Conservation (phyloP, 306 rosid species). For the Quercus cerris region DNA sequence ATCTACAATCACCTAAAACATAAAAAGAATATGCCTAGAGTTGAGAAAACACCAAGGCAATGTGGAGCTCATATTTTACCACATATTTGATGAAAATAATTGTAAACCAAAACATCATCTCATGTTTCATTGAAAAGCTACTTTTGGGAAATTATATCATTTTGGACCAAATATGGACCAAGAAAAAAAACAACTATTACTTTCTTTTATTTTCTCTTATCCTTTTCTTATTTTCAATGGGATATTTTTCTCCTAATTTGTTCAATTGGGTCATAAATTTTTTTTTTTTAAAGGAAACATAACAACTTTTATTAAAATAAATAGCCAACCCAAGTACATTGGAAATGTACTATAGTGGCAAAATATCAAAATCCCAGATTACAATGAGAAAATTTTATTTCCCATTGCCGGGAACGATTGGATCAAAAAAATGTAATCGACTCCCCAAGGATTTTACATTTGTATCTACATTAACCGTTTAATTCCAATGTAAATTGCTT, state of each 20-base stretch:
- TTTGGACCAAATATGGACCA: conserved; percentile 4
- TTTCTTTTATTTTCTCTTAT: not conserved
- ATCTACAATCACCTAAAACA: conserved; percentile 54
- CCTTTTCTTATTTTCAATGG: not conserved
- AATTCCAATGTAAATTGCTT: not conserved
- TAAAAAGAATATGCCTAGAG: conserved; percentile 3
- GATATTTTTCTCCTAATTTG: not conserved
- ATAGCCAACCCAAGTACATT: too few species aligned
- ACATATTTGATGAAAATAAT: not conserved
- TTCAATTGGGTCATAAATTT: too few species aligned
- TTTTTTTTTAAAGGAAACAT: too few species aligned
- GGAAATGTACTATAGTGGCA: too few species aligned
- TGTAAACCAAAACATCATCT: not conserved
- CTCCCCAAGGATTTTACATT: not conserved
- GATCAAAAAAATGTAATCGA: not conserved
- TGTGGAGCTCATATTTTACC: not conserved
- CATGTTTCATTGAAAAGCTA: not conserved
- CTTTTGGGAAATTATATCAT: not conserved
- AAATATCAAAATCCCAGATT: too few species aligned
- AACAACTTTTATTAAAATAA: too few species aligned
- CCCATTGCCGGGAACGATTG: too few species aligned
- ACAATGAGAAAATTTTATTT: too few species aligned
- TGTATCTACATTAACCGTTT: not conserved
- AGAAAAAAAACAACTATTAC: not conserved
- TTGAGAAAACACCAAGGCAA: conserved; percentile 1